Evolutionary conservation across 2,329 filamentous ascomycete genomes (phyloP).

Genomic region (Decorospora gaudefroyi): DNA sequence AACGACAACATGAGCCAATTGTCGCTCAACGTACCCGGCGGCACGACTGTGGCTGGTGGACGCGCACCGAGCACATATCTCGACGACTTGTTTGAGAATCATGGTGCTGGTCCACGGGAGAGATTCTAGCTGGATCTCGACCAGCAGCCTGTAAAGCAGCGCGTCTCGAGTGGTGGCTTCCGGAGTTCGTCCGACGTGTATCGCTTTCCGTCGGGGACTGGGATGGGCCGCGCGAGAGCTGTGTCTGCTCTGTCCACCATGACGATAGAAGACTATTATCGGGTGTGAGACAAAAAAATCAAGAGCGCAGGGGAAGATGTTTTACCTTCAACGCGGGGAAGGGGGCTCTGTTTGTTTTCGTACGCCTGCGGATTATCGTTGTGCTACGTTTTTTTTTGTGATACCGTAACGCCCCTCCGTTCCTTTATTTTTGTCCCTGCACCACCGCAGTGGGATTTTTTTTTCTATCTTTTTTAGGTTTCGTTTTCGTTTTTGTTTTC

Average conservation of each 20-base stretch:
- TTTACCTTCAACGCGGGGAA: no score
- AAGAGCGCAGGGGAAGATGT: no score
- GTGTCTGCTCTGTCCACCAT: constrained; percentile 1
- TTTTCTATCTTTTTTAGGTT: no score
- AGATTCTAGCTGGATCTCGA: constrained; percentile 38
- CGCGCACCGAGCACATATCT: constrained; percentile 86
- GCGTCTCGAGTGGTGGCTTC: constrained; percentile 5
- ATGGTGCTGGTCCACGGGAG: constrained; percentile 51
- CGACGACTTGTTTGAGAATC: constrained; percentile 84
- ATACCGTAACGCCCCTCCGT: no score
- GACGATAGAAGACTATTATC: not conserved
- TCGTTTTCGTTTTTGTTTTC: no score
- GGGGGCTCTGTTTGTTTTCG: no score
- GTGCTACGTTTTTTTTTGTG: no score
- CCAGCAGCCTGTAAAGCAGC: constrained; percentile 13
- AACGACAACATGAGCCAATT: constrained; percentile 66
- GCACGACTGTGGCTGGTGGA: constrained; percentile 57
- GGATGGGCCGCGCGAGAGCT: constrained; percentile 1
- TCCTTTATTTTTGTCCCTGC: no score
- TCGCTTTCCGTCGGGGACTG: constrained; percentile 1
- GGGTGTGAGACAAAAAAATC: no score
- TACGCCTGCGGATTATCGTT: no score
- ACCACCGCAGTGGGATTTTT: no score
- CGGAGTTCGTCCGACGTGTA: not conserved
- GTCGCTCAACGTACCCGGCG: constrained; percentile 62